These are phyloP conservation scores for Citrus reticulata DNA, from an alignment of 345 rosid species.

Conservation along the genomic window DNA sequence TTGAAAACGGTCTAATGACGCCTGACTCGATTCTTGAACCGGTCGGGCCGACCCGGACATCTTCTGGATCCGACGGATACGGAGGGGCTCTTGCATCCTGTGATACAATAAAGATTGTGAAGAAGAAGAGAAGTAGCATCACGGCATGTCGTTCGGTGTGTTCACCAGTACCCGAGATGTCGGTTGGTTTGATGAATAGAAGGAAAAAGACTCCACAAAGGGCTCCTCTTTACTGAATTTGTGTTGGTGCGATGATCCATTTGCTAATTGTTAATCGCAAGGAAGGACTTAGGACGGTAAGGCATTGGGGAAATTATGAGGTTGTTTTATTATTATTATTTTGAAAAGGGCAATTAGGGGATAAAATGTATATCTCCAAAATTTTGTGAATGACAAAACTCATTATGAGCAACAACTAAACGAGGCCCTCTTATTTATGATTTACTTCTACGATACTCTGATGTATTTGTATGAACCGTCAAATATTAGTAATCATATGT, in stretches of 20 bases:
- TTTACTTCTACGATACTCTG: too few species aligned
- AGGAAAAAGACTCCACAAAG: conserved; percentile 80
- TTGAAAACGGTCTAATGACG: conserved; percentile 47
- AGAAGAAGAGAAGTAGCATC: conserved; percentile 84
- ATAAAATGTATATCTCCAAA: conserved; percentile 10
- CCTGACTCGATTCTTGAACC: conserved; percentile 69
- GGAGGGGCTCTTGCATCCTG: conserved; percentile 59
- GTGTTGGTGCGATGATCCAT: not conserved
- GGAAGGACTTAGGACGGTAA: not conserved
- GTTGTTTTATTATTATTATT: not conserved
- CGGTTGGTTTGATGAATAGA: conserved; percentile 52
- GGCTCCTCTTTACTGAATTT: conserved; percentile 71
- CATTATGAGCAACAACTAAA: not conserved
- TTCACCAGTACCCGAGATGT: conserved; percentile 38
- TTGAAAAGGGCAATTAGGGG: conserved; percentile 19
- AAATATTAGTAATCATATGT: not conserved
- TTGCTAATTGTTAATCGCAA: not conserved
- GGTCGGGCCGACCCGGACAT: conserved; percentile 46
- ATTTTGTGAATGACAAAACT: conserved; percentile 24
- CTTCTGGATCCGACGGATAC: conserved; percentile 53
- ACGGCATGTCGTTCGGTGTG: conserved; percentile 42
- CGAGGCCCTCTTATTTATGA: not conserved
- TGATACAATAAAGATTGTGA: conserved; percentile 61
- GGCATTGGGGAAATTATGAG: not conserved
- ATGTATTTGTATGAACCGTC: not conserved